phyloP scores from a whole-genome alignment of 768 basidiomycete species.

The Russula compacta region DNA sequence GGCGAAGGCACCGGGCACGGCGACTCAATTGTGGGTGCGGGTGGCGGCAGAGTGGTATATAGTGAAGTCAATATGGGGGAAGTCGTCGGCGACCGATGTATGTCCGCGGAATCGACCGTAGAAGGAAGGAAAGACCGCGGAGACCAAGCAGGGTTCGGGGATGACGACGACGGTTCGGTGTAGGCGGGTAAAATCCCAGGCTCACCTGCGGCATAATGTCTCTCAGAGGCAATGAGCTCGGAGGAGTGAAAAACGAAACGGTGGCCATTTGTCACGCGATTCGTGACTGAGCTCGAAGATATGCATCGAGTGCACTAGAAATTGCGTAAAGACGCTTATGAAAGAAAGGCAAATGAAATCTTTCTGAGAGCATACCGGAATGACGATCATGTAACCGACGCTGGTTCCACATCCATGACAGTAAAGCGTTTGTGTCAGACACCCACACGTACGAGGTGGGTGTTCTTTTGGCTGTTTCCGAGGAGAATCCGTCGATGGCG shows the following conservation, averaged over 20 bases:
- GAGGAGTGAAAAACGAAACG: constrained; percentile 80
- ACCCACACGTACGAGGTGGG: constrained; percentile 62
- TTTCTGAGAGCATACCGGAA: constrained; percentile 38
- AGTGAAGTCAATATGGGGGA: background rate
- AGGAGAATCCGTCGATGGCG: constrained; percentile 26
- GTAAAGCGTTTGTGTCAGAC: constrained; percentile 71
- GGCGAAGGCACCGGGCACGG: constrained; percentile 23
- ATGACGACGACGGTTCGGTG: constrained; percentile 13
- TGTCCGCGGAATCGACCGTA: constrained; percentile 23
- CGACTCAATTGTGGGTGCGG: constrained; percentile 2
- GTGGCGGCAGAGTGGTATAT: constrained; percentile 11
- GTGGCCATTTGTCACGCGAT: constrained; percentile 74
- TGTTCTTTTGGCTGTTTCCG: constrained; percentile 21
- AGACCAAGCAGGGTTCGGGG: constrained; percentile 2
- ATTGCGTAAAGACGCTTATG: constrained; percentile 15
- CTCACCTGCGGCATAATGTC: constrained; percentile 55
- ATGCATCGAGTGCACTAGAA: constrained; percentile 61
- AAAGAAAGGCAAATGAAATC: background rate
- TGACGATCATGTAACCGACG: constrained; percentile 76
- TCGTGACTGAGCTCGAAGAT: constrained; percentile 53
- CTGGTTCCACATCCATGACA: constrained; percentile 70
- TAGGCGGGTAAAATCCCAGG: constrained; percentile 32
- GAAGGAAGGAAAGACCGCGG: constrained; percentile 19
- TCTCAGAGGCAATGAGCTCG: constrained; percentile 54
- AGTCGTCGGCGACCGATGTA: background rate